These are phyloP conservation scores for Penicillium robsamsonii DNA, from an alignment of 495 filamentous ascomycete species.

Conservation along the genomic window DNA sequence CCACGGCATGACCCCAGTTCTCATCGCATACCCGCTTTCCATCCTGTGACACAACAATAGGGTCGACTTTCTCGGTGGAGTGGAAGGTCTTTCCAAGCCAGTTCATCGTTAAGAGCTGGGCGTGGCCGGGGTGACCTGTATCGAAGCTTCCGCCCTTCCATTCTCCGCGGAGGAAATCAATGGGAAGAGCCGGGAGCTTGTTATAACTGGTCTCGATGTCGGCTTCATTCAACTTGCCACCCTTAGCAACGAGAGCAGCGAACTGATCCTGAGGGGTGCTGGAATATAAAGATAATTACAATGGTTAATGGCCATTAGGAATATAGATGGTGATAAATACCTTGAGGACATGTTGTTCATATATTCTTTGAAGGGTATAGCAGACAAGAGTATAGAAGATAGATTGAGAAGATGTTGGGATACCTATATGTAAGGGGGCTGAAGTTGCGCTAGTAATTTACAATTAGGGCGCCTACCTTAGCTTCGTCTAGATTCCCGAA, in stretches of 20 bases:
- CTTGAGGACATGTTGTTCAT: not conserved
- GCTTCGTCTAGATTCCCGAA: too few relatives aligned
- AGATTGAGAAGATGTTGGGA: too few relatives aligned
- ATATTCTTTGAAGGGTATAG: not conserved
- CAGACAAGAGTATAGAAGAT: too few relatives aligned
- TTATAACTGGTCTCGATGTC: constrained; percentile 6
- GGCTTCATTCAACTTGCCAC: not conserved
- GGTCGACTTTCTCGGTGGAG: constrained; percentile 20
- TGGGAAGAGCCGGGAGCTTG: constrained; percentile 2
- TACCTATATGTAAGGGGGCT: too few relatives aligned
- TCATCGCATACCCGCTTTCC: constrained; percentile 11
- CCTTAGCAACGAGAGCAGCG: not conserved
- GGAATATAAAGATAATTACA: not conserved
- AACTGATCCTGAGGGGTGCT: not conserved
- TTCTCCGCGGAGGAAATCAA: constrained; percentile 11
- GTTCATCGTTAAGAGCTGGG: constrained; percentile 3
- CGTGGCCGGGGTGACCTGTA: constrained; percentile 18
- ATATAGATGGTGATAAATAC: not conserved
- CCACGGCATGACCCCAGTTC: constrained; percentile 11
- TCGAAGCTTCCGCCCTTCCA: constrained; percentile 23
- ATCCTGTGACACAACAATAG: constrained; percentile 19
- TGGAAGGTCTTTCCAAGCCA: constrained; percentile 24
- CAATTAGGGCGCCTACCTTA: too few relatives aligned
- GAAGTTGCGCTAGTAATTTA: too few relatives aligned
- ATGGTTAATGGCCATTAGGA: not conserved